Evolutionary conservation across 2,329 filamentous ascomycete species (phyloP), one percentile per base, ranked within the genome.

Genomic region (Pseudogymnoascus sp.): DNA sequence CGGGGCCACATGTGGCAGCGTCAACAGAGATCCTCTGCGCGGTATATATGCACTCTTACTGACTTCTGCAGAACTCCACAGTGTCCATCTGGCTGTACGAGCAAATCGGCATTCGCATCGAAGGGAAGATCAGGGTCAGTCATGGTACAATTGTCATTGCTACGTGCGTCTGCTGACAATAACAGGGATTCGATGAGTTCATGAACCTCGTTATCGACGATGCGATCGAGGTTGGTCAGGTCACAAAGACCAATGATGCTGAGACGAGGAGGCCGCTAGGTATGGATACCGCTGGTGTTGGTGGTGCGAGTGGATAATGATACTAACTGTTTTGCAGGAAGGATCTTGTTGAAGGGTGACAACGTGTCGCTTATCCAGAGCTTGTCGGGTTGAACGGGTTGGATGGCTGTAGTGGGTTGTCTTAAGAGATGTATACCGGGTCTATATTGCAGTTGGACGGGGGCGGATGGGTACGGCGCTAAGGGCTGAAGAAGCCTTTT

Each of bases 161-260:
- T 3, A 15, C 15, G 44, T 50, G 24, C 40, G 5, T 9, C 31
- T 59, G 8, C n/a, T 60, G 6, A 39, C 24, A 10, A 5, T 2
- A 36, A 1, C 65, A 96, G 92, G 92, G 94, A 11, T 99, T 99
- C 68, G 94, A 99, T 74, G 94, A 99, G 76, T 99, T 97, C 78
- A 97, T 99, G 92, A 99, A 99, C 78, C 81, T 99, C 58, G 94
- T 97, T 39, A 84, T 96, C 67, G 94, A 99, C 72, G 92, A 99
- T 69, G 94, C 94, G 31, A 85, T 97, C 62, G 93, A 97, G 77
- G 92, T 99, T 47, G 89, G 87, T 74, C 84, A 91, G 72, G 80
- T 90, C 61, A 92, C 89, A 65, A 96, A 95, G 80, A 86, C 84
- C 13, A 87, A 89, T 41, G 85, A 87, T 67, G 26, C 54, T 3